Evolutionary conservation across 2,329 filamentous ascomycete genomes (phyloP).

Genomic region (Fusarium succisae): DNA sequence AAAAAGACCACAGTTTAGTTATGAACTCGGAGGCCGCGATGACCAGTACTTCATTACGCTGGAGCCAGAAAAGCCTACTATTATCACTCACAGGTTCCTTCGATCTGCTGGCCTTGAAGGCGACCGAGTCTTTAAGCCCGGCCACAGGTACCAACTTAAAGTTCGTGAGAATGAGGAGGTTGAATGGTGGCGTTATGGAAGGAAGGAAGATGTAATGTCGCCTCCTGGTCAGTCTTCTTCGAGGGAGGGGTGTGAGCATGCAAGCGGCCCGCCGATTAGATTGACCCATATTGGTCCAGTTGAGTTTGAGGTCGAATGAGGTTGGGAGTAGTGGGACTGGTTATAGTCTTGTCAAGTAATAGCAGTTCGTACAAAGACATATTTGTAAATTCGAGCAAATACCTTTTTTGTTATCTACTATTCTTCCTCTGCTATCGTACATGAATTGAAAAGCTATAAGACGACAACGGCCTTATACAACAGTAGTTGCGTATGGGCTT

Average conservation of each 20-base stretch:
- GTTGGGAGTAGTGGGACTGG: neutral
- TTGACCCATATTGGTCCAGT: neutral
- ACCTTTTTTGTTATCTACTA: fast-evolving
- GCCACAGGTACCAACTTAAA: neutral
- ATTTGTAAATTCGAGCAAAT: fast-evolving
- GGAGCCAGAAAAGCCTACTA: neutral
- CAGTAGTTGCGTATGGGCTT: neutral
- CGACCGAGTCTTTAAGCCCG: neutral
- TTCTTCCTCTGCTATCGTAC: neutral
- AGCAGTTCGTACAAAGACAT: fast-evolving
- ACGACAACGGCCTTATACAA: neutral
- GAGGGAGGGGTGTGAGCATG: neutral
- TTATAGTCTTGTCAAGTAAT: fast-evolving
- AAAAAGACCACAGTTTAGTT: neutral
- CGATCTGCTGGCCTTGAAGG: neutral
- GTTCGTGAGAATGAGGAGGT: neutral
- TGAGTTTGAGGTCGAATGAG: neutral
- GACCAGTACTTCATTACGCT: neutral
- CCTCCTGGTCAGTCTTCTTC: neutral
- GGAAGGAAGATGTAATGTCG: neutral
- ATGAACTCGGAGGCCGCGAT: neutral
- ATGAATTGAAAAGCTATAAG: neutral
- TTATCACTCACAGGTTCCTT: neutral
- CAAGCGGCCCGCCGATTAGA: neutral
- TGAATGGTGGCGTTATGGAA: neutral